phyloP scores from a whole-genome alignment of 768 basidiomycete species.

The Gloeophyllum trabeum region DNA sequence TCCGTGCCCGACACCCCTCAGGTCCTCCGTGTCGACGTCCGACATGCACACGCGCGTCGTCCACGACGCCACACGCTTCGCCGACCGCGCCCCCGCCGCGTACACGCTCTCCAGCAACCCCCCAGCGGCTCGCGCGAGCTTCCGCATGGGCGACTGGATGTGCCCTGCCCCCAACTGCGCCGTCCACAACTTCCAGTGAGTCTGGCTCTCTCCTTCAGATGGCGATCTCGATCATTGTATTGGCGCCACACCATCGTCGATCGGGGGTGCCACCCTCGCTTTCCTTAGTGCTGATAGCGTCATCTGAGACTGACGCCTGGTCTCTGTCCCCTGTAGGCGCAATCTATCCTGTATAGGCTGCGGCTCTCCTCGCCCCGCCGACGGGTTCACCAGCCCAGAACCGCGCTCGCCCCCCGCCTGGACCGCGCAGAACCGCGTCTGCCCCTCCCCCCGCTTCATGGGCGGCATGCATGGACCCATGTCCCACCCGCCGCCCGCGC shows the following conservation, averaged over 20 bases:
- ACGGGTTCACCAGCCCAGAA: slow-evolving; percentile 4
- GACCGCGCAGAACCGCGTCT: slow-evolving; percentile 17
- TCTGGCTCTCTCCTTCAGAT: slow-evolving; percentile 13
- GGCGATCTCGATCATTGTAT: slow-evolving; percentile 6
- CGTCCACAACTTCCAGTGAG: slow-evolving; percentile 82
- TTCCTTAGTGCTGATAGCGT: too few relatives aligned
- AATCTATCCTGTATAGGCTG: slow-evolving; percentile 72
- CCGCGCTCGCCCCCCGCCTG: slow-evolving; percentile 11
- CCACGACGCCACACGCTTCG: too few relatives aligned
- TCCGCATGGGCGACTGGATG: slow-evolving; percentile 23
- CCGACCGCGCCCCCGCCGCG: too few relatives aligned
- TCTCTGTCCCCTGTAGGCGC: slow-evolving; percentile 36
- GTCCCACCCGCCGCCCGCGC: not conserved
- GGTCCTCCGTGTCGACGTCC: too few relatives aligned
- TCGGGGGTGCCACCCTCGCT: not conserved
- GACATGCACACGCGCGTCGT: too few relatives aligned
- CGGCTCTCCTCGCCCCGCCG: slow-evolving; percentile 44
- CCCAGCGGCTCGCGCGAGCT: slow-evolving; percentile 19
- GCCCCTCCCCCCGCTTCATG: slow-evolving; percentile 9
- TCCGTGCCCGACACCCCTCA: too few relatives aligned
- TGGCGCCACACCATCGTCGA: not conserved
- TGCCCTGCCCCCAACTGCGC: slow-evolving; percentile 55
- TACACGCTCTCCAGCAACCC: slow-evolving; percentile 20
- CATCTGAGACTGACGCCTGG: not conserved
- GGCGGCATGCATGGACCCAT: not conserved